Base-by-base conservation (phyloP, 805 yeast genomes). In the Metschnikowia continentalis region DNA sequence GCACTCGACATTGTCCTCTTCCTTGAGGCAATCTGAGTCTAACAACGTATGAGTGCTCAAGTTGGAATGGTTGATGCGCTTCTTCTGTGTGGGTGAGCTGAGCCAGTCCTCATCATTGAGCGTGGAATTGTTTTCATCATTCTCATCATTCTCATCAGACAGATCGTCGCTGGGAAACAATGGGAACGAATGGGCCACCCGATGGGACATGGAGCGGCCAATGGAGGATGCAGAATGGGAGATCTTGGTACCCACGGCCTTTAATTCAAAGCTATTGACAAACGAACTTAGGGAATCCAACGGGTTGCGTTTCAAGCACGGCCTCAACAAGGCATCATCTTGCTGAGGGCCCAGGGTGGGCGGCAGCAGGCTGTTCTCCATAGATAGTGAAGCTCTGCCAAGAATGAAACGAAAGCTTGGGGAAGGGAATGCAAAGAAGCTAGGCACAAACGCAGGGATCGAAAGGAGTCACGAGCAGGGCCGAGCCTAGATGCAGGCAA, bases 101-200 rank as follows among this genome's bases (percentile, higher is more conserved):
- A 55, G 53, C 53, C 50, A 49, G 26, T 59, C 63, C 23, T 54
- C 55, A 50, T 61, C 60, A 46, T 54, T 52, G 15, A 53, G 37
- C 32, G 58, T 54, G n/a, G 58, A 49, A 38, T 61, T 59, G 49
- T 56, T 54, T 15, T 50, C 58, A 22, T 54, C 54, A 35, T 48
- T 43, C 32, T 44, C 42, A 23, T 52, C 53, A 20, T 52, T 62
- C 30, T 54, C 53, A 36, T 46, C 44, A 26, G 42, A 35, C n/a
- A 37, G 26, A 22, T 49, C 51, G 26, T 51, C 55, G 46, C 53
- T 46, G 22, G 52, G 49, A 19, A 51, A 55, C 22, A 41, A 46
- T 1, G 60, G 55, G 22, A 52, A 50, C 4, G 33, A 11, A 10
- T 51, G 54, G 22, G 53, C 48, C 14, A 54, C 36, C 2, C 50